A percentile compares a stretch with the other conserved stretches of the same genome.
These are phyloP conservation scores for Mycosarcoma maydis DNA, from an alignment of 1,284 basidiomycete species.

Conservation along the genomic window DNA sequence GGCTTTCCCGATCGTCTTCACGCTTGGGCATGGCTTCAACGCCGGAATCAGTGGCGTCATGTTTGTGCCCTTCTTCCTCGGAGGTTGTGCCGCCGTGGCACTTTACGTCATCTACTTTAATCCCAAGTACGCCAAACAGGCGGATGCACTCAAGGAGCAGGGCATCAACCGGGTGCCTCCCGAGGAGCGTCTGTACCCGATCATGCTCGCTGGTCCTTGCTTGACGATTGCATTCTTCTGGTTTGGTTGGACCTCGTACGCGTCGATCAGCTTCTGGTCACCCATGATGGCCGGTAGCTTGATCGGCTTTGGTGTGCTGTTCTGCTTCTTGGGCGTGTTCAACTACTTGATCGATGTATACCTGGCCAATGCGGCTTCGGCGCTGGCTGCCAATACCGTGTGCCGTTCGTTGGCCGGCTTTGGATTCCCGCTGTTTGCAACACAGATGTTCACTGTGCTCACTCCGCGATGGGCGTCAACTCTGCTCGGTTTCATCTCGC, in stretches of 20 bases:
- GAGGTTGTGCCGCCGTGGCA: slow-evolving; percentile 43
- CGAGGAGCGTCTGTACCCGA: slow-evolving; percentile 56
- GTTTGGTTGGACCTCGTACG: slow-evolving; percentile 59
- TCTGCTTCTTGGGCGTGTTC: slow-evolving; percentile 72
- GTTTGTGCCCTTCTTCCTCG: slow-evolving; percentile 66
- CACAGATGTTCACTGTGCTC: slow-evolving; percentile 71
- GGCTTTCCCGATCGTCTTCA: slow-evolving; percentile 66
- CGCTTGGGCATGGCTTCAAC: slow-evolving; percentile 58
- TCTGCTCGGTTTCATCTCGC: slow-evolving; percentile 77
- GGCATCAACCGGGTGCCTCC: slow-evolving; percentile 60
- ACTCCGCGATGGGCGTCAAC: slow-evolving; percentile 80
- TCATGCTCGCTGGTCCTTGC: slow-evolving; percentile 64
- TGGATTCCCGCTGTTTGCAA: slow-evolving; percentile 70
- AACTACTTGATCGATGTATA: slow-evolving; percentile 71
- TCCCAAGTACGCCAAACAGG: slow-evolving; percentile 45
- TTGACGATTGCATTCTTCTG: slow-evolving; percentile 69
- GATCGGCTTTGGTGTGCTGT: slow-evolving; percentile 69
- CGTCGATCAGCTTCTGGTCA: slow-evolving; percentile 68
- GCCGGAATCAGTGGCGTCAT: slow-evolving; percentile 61
- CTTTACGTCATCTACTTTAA: slow-evolving; percentile 55
- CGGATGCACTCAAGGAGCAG: slow-evolving; percentile 43
- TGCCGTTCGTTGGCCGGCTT: slow-evolving; percentile 75
- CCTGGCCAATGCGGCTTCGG: slow-evolving; percentile 70
- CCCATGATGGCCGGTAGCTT: slow-evolving; percentile 70
- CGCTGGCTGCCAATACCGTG: slow-evolving; percentile 76